These are phyloP conservation scores for Nakazawaea ernobii DNA, from an alignment of 805 yeast species.

Conservation along the genomic window DNA sequence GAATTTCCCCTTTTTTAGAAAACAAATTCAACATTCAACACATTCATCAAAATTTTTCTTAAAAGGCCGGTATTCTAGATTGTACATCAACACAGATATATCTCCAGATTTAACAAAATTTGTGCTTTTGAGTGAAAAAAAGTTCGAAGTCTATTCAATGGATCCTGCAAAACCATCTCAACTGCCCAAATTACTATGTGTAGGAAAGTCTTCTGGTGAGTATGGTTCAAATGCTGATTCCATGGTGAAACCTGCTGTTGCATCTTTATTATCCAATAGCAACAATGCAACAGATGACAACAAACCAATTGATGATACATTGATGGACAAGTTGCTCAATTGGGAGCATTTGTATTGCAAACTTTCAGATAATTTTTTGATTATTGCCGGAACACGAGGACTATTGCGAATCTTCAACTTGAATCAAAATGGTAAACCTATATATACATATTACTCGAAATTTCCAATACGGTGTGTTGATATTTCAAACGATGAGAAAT, in stretches of 20 bases:
- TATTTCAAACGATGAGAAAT: constrained; percentile 55
- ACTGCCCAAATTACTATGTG: constrained; percentile 53
- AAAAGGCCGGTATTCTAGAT: constrained; percentile 32
- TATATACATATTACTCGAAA: constrained; percentile 63
- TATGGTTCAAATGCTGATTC: constrained; percentile 47
- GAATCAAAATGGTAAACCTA: constrained; percentile 47
- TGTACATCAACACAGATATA: constrained; percentile 51
- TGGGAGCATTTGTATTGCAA: constrained; percentile 62
- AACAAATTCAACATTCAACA: constrained; percentile 46
- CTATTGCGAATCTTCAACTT: constrained; percentile 62
- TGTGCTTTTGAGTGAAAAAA: constrained; percentile 58
- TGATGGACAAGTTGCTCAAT: constrained; percentile 29
- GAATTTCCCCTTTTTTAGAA: constrained; percentile 80
- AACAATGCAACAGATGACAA: constrained; percentile 19
- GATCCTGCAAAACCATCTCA: constrained; percentile 33
- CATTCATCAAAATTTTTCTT: constrained; percentile 43
- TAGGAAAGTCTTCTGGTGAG: constrained; percentile 68
- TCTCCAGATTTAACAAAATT: constrained; percentile 61
- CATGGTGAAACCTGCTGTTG: constrained; percentile 21
- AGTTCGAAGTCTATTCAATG: constrained; percentile 70
- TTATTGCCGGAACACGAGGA: constrained; percentile 71
- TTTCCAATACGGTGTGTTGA: constrained; percentile 80
- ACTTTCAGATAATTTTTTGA: constrained; percentile 52
- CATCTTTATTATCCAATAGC: constrained; percentile 21
- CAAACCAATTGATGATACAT: constrained; percentile 17